These are phyloP conservation scores for Pseudovirgaria hyperparasitica DNA, from an alignment of 2,329 filamentous ascomycete species.

Conservation along the genomic window DNA sequence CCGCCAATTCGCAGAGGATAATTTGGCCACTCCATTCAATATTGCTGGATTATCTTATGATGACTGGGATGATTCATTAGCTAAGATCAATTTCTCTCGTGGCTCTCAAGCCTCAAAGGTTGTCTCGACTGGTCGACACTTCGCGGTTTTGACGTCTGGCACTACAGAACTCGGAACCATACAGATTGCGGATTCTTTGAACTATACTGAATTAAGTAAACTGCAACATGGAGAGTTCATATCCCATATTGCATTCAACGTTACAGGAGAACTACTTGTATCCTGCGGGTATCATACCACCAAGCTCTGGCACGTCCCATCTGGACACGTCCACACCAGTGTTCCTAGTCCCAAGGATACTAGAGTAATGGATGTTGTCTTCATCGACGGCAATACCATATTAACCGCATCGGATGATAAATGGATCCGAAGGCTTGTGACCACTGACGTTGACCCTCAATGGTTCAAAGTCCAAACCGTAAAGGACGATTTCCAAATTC, in stretches of 20 bases:
- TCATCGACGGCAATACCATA: no score
- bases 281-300: no score
- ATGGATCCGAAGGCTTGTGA: neutral
- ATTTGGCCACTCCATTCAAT: neutral
- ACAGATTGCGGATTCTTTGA: neutral
- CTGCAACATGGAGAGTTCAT: no score
- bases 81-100: neutral
- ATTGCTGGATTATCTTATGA: neutral
- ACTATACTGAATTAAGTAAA: no score
- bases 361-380: neutral
- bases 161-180: neutral
- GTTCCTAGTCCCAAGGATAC: neutral
- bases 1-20: slow-evolving; percentile 1
- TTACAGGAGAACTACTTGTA: no score
- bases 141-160: neutral
- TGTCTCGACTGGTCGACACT: neutral
- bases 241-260: no score
- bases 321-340: no score
- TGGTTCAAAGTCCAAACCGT: neutral
- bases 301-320: no score
- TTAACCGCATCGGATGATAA: neutral
- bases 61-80: neutral
- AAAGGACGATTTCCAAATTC: neutral
- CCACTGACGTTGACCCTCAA: neutral
- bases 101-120: neutral